Conservation (phyloP, 805 yeast genomes). For the Yarrowia divulgata region DNA sequence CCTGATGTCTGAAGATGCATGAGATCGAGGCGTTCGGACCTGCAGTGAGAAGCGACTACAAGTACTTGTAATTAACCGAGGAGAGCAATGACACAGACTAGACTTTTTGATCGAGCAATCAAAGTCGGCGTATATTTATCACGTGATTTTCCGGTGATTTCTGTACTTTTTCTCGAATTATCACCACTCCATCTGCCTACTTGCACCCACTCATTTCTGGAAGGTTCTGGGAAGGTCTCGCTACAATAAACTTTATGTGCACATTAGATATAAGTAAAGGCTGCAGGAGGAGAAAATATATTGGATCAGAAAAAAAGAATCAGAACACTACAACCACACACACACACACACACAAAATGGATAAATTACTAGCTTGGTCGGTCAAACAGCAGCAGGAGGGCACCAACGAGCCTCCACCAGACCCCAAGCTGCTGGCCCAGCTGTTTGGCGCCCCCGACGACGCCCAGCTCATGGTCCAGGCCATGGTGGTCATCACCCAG, state of each 20-base stretch:
- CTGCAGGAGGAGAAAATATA: background rate
- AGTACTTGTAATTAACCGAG: too few species aligned
- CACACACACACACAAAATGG: conserved; percentile 16
- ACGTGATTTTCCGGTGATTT: background rate
- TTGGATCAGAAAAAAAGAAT: background rate
- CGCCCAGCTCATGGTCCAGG: conserved; percentile 82
- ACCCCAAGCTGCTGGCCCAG: conserved; percentile 79
- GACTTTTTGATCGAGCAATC: too few species aligned
- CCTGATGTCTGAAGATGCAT: background rate
- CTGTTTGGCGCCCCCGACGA: conserved; percentile 89
- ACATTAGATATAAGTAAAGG: background rate
- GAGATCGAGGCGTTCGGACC: background rate
- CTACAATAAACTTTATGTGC: background rate
- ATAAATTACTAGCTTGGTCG: conserved; percentile 39
- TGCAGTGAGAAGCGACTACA: too few species aligned
- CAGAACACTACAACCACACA: background rate
- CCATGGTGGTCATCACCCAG: conserved; percentile 65
- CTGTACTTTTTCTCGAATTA: background rate
- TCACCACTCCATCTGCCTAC: background rate
- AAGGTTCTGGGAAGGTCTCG: conserved; percentile 42
- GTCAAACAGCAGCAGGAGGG: conserved; percentile 37
- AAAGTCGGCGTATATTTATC: background rate
- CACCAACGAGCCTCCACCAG: conserved; percentile 54
- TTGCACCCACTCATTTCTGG: conserved; percentile 6
- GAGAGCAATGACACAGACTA: too few species aligned